Base-by-base conservation (phyloP, 2,329 filamentous ascomycete species). In the Paecilomyces sp. region DNA sequence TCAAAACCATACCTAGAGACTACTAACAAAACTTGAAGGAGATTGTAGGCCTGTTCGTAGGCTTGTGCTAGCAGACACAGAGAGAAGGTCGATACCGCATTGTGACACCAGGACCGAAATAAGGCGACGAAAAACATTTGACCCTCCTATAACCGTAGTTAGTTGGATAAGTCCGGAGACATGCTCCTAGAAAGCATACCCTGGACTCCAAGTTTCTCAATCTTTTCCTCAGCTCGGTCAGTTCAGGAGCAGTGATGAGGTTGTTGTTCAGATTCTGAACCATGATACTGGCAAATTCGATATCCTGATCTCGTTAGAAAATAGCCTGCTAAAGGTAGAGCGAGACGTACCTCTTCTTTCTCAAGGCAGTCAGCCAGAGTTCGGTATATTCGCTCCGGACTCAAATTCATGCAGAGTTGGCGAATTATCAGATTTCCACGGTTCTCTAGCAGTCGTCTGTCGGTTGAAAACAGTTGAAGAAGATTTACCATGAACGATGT, bases 201-300 rank as follows among this genome's bases (percentile, higher is more conserved):
- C 87, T 92, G 9, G 88, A 91, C 73, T 99, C 94, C 1, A 97
- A 80, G 67, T 96, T 99, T 34, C 94, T 84, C 56, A 99, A 79
- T 52, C 94, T 83, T 74, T 96, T 97, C 54, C 94, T 86, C 63
- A 99, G 81, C 67, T 97, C 95, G 1, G 91, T 87, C 31, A 99
- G 80, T 74, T 99, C 92, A 0, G 95, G 94, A 0, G 95, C 94
- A 1, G 95, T 99, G 65, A 99, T 97, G 58, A 99, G 86, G 68
- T 99, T 99, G 75, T 99, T 99, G 78, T 99, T 99, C 57, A 99
- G 82, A 69, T 97, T 97, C 74, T 99, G 94, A 31, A 99, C 92
- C 94, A 99, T 99, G 68, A 99, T 97, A 71, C 93, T 97, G 15
- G 94, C 93, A 75, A 99, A 99, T 73, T 99, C 95, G 51, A 99